These are phyloP conservation scores for Euphorbia peplus DNA, from an alignment of 345 rosid species.

Conservation along the genomic window DNA sequence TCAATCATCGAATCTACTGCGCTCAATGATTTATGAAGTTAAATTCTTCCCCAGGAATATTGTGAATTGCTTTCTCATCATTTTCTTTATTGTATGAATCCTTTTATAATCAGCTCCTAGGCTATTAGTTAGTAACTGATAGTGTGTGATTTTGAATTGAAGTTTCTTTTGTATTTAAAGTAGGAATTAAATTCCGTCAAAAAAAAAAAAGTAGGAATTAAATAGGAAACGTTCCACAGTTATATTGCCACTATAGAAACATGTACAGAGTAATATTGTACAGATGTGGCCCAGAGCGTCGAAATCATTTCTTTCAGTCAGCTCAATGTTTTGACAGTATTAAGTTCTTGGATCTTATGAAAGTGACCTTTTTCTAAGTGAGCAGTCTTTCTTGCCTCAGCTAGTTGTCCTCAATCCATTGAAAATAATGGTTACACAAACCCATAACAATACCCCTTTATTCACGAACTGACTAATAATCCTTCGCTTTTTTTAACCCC, in stretches of 20 bases:
- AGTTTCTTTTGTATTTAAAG: neutral
- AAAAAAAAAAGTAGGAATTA: too few species aligned
- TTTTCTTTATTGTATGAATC: neutral
- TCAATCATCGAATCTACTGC: neutral
- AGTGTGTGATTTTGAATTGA: neutral
- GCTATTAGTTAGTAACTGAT: neutral
- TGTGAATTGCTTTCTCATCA: neutral
- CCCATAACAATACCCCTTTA: too few species aligned
- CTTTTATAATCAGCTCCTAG: neutral
- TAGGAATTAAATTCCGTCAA: too few species aligned
- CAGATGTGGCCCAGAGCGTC: too few species aligned
- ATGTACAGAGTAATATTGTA: neutral
- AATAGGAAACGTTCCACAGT: neutral
- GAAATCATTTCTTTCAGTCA: too few species aligned
- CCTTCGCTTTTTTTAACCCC: too few species aligned
- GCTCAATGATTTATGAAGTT: neutral
- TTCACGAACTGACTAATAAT: too few species aligned
- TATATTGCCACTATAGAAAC: neutral
- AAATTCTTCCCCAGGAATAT: too few species aligned
- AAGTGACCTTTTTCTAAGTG: neutral
- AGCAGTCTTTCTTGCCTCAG: neutral
- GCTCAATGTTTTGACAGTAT: too few species aligned
- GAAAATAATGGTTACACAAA: too few species aligned
- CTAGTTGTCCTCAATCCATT: neutral
- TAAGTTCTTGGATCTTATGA: too few species aligned